A percentile compares a stretch with the other conserved stretches of the same genome.
These are phyloP conservation scores for Tothia fuscella DNA, from an alignment of 2,329 filamentous ascomycete species.

Conservation along the genomic window DNA sequence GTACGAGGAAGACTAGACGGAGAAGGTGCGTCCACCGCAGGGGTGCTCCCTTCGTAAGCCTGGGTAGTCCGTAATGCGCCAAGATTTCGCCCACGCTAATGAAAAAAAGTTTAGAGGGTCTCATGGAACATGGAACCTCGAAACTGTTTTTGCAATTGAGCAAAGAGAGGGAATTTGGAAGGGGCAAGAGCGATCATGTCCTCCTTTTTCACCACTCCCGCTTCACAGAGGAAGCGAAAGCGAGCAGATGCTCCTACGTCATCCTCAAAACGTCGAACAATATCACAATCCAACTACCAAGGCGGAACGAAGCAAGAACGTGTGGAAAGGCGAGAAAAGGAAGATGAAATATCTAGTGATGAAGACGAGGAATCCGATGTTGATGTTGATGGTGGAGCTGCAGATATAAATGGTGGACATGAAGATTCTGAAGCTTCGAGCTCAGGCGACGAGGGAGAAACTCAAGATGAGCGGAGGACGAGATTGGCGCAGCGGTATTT, in stretches of 20 bases:
- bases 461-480: conserved; percentile 75
- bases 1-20: too few species aligned
- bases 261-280: conserved; percentile 47
- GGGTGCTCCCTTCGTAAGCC: too few species aligned
- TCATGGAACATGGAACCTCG: too few species aligned
- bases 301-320: conserved; percentile 23
- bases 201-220: conserved; percentile 87
- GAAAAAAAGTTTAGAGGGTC: too few species aligned
- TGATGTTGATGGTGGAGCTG: conserved; percentile 26
- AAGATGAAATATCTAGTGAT: conserved; percentile 80
- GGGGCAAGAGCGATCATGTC: conserved; percentile 48
- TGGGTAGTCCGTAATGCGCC: too few species aligned
- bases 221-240: conserved; percentile 85
- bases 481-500: conserved; percentile 86
- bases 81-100: too few species aligned
- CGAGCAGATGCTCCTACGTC: conserved; percentile 38
- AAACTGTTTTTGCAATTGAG: neutral
- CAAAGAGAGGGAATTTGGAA: neutral
- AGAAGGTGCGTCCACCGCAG: too few species aligned
- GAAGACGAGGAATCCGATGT: conserved; percentile 56
- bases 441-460: conserved; percentile 72
- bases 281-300: conserved; percentile 30
- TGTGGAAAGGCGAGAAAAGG: conserved; percentile 30
- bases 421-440: conserved; percentile 31
- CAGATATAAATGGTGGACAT: too few species aligned